Percentiles rank a stretch among this genome's conserved stretches.
phyloP scores from a whole-genome alignment of 2,329 filamentous ascomycete species.

The Myriosclerotinia duriaeana region DNA sequence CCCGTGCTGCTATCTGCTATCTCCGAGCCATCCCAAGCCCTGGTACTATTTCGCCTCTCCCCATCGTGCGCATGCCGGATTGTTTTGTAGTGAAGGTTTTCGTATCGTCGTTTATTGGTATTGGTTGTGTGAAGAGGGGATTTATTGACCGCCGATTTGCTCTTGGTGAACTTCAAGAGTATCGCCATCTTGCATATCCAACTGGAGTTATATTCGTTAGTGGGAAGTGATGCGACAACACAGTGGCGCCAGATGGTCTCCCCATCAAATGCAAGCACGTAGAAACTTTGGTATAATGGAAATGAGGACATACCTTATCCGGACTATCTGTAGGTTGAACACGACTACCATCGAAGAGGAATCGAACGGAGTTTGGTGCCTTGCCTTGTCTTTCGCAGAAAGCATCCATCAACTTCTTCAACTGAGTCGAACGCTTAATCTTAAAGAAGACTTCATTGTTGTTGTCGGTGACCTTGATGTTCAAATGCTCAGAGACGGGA shows the following conservation, averaged over 20 bases:
- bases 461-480: slow-evolving; percentile 99
- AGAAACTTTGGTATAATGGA: background rate
- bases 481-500: slow-evolving; percentile 72
- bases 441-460: slow-evolving; percentile 99
- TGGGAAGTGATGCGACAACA: slow-evolving; percentile 11
- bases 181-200: slow-evolving; percentile 96
- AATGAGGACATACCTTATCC: slow-evolving; percentile 69
- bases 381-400: slow-evolving; percentile 98
- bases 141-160: slow-evolving; percentile 74
- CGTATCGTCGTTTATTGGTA: slow-evolving; percentile 24
- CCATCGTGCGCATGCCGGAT: slow-evolving; percentile 3
- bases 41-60: slow-evolving; percentile 8
- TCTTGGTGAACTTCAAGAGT: slow-evolving; percentile 97
- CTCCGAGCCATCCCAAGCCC: slow-evolving; percentile 10
- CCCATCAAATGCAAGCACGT: too few relatives aligned
- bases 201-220: slow-evolving; percentile 52
- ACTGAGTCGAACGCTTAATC: slow-evolving; percentile 93
- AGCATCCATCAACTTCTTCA: slow-evolving; percentile 97
- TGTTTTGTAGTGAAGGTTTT: slow-evolving; percentile 14
- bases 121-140: background rate
- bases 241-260: background rate
- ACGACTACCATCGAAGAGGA: slow-evolving; percentile 92
- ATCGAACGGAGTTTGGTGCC: slow-evolving; percentile 77
- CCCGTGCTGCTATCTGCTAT: background rate
- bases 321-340: slow-evolving; percentile 88